Evolutionary conservation across 2,329 filamentous ascomycete species (phyloP), one percentile per base, ranked within the genome.

Genomic region (Sporothrix phasma): DNA sequence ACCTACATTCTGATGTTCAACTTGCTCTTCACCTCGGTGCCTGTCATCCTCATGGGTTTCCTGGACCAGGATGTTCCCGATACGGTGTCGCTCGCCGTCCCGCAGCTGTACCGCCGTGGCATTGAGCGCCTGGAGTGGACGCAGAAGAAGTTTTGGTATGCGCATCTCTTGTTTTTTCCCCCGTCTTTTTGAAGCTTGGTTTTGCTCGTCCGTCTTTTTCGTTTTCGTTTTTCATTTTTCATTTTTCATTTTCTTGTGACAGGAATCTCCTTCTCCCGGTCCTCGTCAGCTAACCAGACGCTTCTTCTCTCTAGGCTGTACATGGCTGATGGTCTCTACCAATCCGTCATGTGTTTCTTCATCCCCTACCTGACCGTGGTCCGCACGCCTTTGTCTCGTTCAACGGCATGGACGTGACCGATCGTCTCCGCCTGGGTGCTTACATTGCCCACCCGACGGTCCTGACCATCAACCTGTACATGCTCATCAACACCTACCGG

Each of bases 41-140:
- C 94, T 2, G 90, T 97, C 66, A 92, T 94, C 69, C 85, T 99
- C 69, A 95, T 97, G 86, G 94, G 94, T 76, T 89, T 99, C 47
- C 82, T 99, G 67, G 94, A 99, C 72, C 94, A 99, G 77, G 94
- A 99, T 73, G 93, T 99, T 54, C 90, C 90, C 69, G 94, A 97
- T 74, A 88, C 87, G 72, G 90, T 99, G 34, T 97, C 94, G 8
- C 80, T 99, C 67, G 92, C 91, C 62, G 93, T 99, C 58, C 94
- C 94, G 49, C 91, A 99, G 74, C 84, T 99, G 39, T 99, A 99
- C 75, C 89, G 92, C 69, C 86, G 92, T 67, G 94, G 94, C 70
- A 99, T 99, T 70, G 92, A 97, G 78, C 88, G 93, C 66, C 84
- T 91, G 74, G 94, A 99, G 78, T 99, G 94, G 94, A 96, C 92